Conservation (phyloP, 495 filamentous ascomycete species). For the Cairneyella variabilis region DNA sequence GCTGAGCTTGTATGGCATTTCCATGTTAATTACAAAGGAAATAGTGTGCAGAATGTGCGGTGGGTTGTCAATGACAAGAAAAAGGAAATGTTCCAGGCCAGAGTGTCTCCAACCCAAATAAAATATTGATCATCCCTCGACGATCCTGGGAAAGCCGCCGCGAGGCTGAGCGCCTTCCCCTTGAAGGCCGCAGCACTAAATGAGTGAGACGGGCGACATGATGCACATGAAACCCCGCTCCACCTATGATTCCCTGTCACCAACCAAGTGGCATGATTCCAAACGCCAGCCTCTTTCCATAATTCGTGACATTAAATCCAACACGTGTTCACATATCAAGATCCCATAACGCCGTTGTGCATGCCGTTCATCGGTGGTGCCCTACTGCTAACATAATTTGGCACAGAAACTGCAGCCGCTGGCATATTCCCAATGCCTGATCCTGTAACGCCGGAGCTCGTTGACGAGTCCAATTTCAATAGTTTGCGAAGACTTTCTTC, state of each 20-base stretch:
- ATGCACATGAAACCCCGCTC: too few relatives aligned
- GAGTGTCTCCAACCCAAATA: neutral
- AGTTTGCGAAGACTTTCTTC: conserved; percentile 47
- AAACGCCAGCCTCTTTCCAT: conserved; percentile 17
- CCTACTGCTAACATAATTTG: conserved; percentile 23
- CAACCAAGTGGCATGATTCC: neutral
- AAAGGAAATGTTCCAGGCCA: conserved; percentile 1
- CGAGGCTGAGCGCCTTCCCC: too few relatives aligned
- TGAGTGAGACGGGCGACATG: too few relatives aligned
- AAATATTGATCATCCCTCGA: too few relatives aligned
- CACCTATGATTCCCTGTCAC: too few relatives aligned
- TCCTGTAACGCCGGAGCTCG: conserved; percentile 7
- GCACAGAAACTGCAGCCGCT: conserved; percentile 14
- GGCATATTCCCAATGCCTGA: conserved; percentile 9
- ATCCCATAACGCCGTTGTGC: conserved; percentile 25
- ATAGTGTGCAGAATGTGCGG: conserved; percentile 26
- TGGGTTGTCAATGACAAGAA: conserved; percentile 10
- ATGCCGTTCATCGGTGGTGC: conserved; percentile 20
- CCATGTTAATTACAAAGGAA: conserved; percentile 15
- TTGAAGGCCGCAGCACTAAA: too few relatives aligned
- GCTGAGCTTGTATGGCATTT: too few relatives aligned
- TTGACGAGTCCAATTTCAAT: conserved; percentile 38
- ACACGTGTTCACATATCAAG: conserved; percentile 14
- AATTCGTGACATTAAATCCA: conserved; percentile 8
- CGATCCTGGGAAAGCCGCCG: too few relatives aligned